Percentiles rank a stretch among this genome's conserved stretches.
These are phyloP conservation scores for Ophiostoma piceae DNA, from an alignment of 2,329 filamentous ascomycete species.

Conservation along the genomic window DNA sequence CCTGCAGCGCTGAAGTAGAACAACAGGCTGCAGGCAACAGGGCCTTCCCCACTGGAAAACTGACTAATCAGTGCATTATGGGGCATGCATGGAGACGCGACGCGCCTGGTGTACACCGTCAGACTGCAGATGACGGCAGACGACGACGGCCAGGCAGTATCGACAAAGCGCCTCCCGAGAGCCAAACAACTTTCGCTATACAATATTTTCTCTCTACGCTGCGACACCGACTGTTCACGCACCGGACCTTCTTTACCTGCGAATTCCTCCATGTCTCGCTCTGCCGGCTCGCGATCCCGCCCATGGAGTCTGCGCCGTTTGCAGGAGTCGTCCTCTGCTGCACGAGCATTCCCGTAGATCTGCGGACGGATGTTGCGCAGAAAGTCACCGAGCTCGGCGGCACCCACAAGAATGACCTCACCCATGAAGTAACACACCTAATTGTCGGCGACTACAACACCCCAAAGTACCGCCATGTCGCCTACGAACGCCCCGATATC, in stretches of 20 bases:
- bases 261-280: conserved; percentile 22
- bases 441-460: conserved; percentile 86
- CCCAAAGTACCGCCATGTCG: conserved; percentile 92
- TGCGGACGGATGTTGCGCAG: conserved; percentile 55
- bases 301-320: conserved; percentile 39
- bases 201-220: neutral
- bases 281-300: conserved; percentile 14
- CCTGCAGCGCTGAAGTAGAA: conserved; percentile 1
- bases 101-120: conserved; percentile 1
- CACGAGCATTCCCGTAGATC: conserved; percentile 74
- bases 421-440: conserved; percentile 92
- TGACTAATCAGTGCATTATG: neutral
- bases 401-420: conserved; percentile 81
- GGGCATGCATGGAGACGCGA: neutral
- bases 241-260: neutral
- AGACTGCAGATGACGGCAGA: neutral
- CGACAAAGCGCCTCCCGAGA: neutral
- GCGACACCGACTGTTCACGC: neutral
- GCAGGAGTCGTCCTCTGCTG: conserved; percentile 76
- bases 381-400: conserved; percentile 79
- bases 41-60: neutral
- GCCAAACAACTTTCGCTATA: neutral
- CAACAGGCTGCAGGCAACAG: neutral
- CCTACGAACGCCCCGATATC: conserved; percentile 80
- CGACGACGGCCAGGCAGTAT: neutral